These are phyloP conservation scores for Nothophytophthora sp. DNA, from an alignment of 352 stramenopile genomes.

Conservation along the genomic window DNA sequence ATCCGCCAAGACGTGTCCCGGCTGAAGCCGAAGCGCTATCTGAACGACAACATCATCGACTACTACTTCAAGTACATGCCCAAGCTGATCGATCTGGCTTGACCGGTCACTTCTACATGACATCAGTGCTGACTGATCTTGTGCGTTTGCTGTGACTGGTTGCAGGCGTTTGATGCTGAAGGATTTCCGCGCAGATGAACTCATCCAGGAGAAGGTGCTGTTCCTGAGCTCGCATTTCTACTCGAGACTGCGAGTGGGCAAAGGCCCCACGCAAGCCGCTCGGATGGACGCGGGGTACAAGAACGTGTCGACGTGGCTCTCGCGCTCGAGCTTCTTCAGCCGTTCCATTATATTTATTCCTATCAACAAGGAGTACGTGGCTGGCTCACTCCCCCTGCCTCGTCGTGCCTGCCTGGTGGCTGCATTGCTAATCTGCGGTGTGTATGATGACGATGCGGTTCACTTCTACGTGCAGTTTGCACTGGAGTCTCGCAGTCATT, in stretches of 20 bases:
- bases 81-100: background rate
- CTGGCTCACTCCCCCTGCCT: too few relatives aligned
- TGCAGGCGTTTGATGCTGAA: slow-evolving; percentile 60
- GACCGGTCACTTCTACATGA: too few relatives aligned
- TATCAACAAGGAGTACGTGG: slow-evolving; percentile 85
- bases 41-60: slow-evolving; percentile 94
- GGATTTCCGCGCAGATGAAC: slow-evolving; percentile 35
- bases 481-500: slow-evolving; percentile 86
- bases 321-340: slow-evolving; percentile 64
- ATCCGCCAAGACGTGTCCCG: slow-evolving; percentile 57
- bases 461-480: too few relatives aligned
- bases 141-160: slow-evolving; percentile 3
- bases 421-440: too few relatives aligned
- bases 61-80: slow-evolving; percentile 88
- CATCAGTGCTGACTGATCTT: too few relatives aligned
- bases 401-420: too few relatives aligned
- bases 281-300: slow-evolving; percentile 67
- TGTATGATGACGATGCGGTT: too few relatives aligned
- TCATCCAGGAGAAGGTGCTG: slow-evolving; percentile 69
- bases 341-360: slow-evolving; percentile 84
- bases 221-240: slow-evolving; percentile 87
- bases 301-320: slow-evolving; percentile 79
- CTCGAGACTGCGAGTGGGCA: slow-evolving; percentile 51
- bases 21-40: slow-evolving; percentile 72
- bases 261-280: slow-evolving; percentile 24